phyloP scores from a whole-genome alignment of 805 yeast genomes.

The Ogataea zsoltii region DNA sequence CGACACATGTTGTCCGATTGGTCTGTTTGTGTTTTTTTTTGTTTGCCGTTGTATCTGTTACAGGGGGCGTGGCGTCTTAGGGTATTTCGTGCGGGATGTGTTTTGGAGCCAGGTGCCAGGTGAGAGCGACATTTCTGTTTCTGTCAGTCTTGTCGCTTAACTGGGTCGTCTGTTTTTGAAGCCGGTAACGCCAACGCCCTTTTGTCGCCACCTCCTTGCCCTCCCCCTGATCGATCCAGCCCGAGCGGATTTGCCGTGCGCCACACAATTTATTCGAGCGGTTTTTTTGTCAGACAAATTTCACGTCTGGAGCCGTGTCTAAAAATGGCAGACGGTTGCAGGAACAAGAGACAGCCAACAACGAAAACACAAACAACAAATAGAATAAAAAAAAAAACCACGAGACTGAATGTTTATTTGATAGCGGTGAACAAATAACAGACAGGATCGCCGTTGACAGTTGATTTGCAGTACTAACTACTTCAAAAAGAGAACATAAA shows the following conservation, averaged over 20 bases:
- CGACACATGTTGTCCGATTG: not conserved
- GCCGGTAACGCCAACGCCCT: no score
- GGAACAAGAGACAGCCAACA: slow-evolving; percentile 9
- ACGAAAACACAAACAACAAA: slow-evolving; percentile 15
- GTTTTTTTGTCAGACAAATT: slow-evolving; percentile 10
- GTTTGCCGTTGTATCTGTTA: no score
- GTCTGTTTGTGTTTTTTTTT: not conserved
- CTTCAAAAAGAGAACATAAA: slow-evolving; percentile 13
- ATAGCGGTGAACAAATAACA: slow-evolving; percentile 2
- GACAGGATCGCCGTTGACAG: not conserved
- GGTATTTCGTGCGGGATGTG: no score
- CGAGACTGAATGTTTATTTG: slow-evolving; percentile 1
- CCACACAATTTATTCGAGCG: slow-evolving; percentile 3
- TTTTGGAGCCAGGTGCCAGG: no score
- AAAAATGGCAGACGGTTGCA: slow-evolving; percentile 11
- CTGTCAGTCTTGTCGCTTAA: no score
- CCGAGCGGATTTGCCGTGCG: slow-evolving; percentile 3
- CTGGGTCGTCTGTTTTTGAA: no score
- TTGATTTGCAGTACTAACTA: slow-evolving; percentile 8
- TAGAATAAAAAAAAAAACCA: slow-evolving; percentile 1
- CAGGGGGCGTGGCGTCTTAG: no score
- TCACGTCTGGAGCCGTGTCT: slow-evolving; percentile 4
- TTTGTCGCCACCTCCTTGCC: not conserved
- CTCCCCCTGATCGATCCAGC: slow-evolving; percentile 2
- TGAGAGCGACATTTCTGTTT: no score